These are phyloP conservation scores for Avena atlantica DNA, from an alignment of 176 grass and related monocot species.

Conservation along the genomic window DNA sequence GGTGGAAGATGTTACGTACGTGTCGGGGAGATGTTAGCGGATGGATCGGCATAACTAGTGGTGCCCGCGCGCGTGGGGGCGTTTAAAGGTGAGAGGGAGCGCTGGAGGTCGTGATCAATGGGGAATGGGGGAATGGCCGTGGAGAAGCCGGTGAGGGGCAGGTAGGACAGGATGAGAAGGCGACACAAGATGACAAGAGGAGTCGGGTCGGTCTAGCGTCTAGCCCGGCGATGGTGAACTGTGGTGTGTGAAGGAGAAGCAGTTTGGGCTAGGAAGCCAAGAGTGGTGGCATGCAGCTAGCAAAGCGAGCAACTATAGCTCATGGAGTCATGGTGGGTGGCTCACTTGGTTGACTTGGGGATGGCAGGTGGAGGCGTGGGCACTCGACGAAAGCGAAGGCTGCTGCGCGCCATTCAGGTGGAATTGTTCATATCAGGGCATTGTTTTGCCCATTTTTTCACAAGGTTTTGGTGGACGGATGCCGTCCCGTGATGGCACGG, in stretches of 20 bases:
- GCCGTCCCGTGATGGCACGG: background rate
- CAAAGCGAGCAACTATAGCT: background rate
- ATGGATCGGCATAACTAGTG: background rate
- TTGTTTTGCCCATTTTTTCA: background rate
- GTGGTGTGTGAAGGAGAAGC: background rate
- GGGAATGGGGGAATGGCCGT: background rate
- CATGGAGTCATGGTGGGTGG: conserved; percentile 38
- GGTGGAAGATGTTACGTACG: conserved; percentile 23
- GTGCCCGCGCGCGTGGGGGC: background rate
- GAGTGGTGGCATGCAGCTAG: background rate
- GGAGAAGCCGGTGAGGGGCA: background rate
- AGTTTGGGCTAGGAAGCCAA: background rate
- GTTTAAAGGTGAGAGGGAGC: conserved; percentile 9
- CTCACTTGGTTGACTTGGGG: conserved; percentile 34
- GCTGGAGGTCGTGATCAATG: conserved; percentile 23
- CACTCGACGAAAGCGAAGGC: background rate
- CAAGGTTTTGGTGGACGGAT: conserved; percentile 12
- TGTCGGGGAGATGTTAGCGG: background rate
- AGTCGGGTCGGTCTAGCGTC: background rate
- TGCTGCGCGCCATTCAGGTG: background rate
- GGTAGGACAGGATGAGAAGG: conserved; percentile 12
- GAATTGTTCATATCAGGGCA: background rate
- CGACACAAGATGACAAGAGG: background rate
- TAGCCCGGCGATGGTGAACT: background rate
- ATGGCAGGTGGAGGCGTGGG: background rate